Base-by-base conservation (phyloP, 2,329 filamentous ascomycete genomes). In the Coleophoma eucalyptorum region DNA sequence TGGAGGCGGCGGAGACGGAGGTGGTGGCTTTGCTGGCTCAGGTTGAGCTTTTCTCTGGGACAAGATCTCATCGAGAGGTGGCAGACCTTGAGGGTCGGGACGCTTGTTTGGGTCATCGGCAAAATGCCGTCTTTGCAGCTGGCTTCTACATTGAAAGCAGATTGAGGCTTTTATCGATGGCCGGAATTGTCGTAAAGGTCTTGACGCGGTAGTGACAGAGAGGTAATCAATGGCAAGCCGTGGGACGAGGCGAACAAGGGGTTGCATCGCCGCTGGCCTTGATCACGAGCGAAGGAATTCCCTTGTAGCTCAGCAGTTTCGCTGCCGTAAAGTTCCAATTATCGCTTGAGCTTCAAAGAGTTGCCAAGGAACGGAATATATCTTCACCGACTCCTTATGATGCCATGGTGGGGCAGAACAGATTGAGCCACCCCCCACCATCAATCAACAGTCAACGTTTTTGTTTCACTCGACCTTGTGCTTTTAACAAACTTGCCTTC, bases 71-170 rank as follows among this genome's bases (percentile, higher is more conserved):
- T 2, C 50, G 34, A 48, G 46, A 31, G 18, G 32, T 32, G 48
- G 48, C 43, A 43, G 51, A 32, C 15, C 21, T 38, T 46, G 53
- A 51, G 46, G 58, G 49, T 50, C 26, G 26, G 26, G 26, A 26
- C 26, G 26, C 26, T 26, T 26, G 26, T 64, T 62, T 51, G 59
- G 57, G 35, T 62, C 57, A 38, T 67, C 62, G 44, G 60, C 61
- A 41, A 65, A 66, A 16, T 62, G 65, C 34, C 60, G 59, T 50
- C 52, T 60, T 43, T 68, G 68, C 49, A 70, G 69, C 51, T 67
- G 70, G 40, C 59, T 59, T 55, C 50, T 62, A 61, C 72, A 74
- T 67, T 67, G 68, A 55, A 71, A 48, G 55, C 72, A 75, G 50
- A 67, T 65, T 49, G 71, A 70, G 21, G 63, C 50, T 34, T 54